Base-by-base conservation (phyloP, 306 rosid species). In the Gynostemma pentaphyllum region DNA sequence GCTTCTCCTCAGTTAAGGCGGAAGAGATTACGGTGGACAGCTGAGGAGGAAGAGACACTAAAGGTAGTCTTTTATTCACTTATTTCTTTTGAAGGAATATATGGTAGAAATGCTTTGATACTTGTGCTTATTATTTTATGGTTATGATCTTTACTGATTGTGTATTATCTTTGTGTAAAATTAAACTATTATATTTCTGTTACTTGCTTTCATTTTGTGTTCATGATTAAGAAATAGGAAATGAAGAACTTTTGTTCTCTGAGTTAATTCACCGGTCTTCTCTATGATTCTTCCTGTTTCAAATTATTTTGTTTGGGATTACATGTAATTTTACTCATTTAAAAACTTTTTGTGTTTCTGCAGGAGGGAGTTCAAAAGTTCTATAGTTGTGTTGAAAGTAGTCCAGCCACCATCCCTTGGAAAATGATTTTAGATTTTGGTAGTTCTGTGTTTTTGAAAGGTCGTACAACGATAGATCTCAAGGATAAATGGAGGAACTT, bases 401-500 rank as follows among this genome's bases (percentile, higher is more conserved):
- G 42, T 55, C 42, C 62, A 30, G 63, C 16, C 12, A 66, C 16
- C 12, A 61, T 78, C 23, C 83, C 83, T 32, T 87, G 96, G 89
- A 79, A 61, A 73, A 45, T 78, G 40, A 80, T 87, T 59, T 69
- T 79, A 69, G 77, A 77, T 50, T 80, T 75, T n/a, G 95, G 92
- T 57, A 64, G 57, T 39, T 47, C 51, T 53, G 82, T 79, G 73
- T 87, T 85, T 74, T 51, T 42, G 32, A 48, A 45, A 44, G 62
- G 51, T 23, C 85, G 85, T 4, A 82, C 78, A 21, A 27, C 86
- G 24, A 29, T 14, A 46, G 87, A 82, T 73, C 73, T 86, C 23
- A 80, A 82, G 72, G 83, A 85, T 64, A 82, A 84, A 72, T 87
- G 92, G 92, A 84, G 74, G 76, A 82, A 76, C 72, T 49, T 82